Percentiles rank a stretch among this genome's conserved stretches.
Evolutionary conservation across 2,329 filamentous ascomycete genomes (phyloP).

Genomic region (Beauveria sp.): DNA sequence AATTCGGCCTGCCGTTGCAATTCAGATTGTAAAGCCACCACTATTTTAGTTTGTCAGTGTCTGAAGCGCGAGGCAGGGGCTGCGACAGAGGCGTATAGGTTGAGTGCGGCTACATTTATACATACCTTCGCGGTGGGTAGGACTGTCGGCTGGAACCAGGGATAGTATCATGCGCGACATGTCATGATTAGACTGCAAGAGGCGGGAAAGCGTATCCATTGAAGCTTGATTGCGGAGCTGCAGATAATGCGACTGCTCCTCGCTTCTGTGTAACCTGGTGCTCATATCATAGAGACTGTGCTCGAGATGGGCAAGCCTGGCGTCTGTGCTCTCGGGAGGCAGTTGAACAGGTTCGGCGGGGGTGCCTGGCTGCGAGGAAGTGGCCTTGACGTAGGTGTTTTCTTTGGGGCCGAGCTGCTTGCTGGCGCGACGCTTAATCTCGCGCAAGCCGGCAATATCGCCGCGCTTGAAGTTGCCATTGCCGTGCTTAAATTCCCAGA

Average conservation of each 20-base stretch:
- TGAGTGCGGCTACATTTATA: slow-evolving; percentile 23
- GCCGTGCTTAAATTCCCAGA: slow-evolving; percentile 99
- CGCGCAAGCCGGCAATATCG: slow-evolving; percentile 80
- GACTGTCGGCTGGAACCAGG: slow-evolving; percentile 67
- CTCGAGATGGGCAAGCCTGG: slow-evolving; percentile 67
- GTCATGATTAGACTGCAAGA: slow-evolving; percentile 73
- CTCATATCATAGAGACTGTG: slow-evolving; percentile 76
- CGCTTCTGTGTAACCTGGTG: slow-evolving; percentile 66
- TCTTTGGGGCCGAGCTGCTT: slow-evolving; percentile 91
- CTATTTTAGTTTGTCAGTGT: slow-evolving; percentile 24
- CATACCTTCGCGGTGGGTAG: slow-evolving; percentile 76
- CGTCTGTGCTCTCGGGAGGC: slow-evolving; percentile 67
- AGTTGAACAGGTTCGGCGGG: slow-evolving; percentile 71
- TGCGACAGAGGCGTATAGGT: no score
- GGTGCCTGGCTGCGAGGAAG: slow-evolving; percentile 72
- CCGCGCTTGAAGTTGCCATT: slow-evolving; percentile 96
- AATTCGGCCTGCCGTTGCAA: slow-evolving; percentile 54
- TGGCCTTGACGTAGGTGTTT: slow-evolving; percentile 70
- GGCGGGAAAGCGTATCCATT: slow-evolving; percentile 68
- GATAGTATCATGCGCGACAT: slow-evolving; percentile 68
- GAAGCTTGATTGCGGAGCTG: slow-evolving; percentile 74
- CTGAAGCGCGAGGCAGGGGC: no score
- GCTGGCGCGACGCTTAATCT: slow-evolving; percentile 92
- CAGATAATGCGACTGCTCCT: slow-evolving; percentile 74
- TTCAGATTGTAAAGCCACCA: slow-evolving; percentile 48